These are phyloP conservation scores for Phytophthora macrochlamydospora DNA, from an alignment of 352 stramenopile genomes.

Conservation along the genomic window DNA sequence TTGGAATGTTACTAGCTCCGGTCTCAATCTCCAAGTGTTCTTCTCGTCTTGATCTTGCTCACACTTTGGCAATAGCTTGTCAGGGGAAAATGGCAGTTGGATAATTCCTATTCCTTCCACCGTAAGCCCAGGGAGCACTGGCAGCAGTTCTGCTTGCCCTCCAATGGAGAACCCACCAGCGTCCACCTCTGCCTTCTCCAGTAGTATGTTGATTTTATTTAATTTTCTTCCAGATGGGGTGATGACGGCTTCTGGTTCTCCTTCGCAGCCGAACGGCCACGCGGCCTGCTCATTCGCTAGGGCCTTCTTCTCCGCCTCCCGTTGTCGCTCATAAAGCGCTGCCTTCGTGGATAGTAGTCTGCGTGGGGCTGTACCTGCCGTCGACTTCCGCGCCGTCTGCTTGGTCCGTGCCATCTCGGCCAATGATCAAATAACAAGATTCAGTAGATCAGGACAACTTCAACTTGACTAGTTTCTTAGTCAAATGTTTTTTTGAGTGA, in stretches of 20 bases:
- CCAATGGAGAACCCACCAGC: constrained; percentile 1
- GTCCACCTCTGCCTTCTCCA: neutral
- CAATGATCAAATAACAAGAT: neutral
- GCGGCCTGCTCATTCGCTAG: neutral
- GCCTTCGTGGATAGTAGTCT: neutral
- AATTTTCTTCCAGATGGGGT: neutral
- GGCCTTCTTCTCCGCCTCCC: neutral
- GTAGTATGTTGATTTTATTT: neutral
- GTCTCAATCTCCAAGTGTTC: constrained; percentile 9
- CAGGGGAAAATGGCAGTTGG: neutral
- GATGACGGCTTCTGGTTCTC: neutral
- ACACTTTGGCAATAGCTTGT: neutral
- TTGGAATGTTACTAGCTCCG: neutral
- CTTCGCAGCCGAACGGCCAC: constrained; percentile 4
- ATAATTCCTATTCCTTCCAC: constrained; percentile 2
- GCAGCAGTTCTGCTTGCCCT: neutral
- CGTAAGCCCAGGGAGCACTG: neutral
- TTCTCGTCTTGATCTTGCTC: constrained; percentile 1
- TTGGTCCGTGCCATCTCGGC: neutral
- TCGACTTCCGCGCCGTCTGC: neutral
- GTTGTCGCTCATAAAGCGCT: neutral
- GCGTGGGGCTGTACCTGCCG: neutral
- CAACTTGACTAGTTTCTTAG: neutral
- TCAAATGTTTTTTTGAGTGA: neutral
- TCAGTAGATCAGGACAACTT: no score